Evolutionary conservation across 345 rosid species (phyloP).

Genomic region (Dipteronia sinensis): DNA sequence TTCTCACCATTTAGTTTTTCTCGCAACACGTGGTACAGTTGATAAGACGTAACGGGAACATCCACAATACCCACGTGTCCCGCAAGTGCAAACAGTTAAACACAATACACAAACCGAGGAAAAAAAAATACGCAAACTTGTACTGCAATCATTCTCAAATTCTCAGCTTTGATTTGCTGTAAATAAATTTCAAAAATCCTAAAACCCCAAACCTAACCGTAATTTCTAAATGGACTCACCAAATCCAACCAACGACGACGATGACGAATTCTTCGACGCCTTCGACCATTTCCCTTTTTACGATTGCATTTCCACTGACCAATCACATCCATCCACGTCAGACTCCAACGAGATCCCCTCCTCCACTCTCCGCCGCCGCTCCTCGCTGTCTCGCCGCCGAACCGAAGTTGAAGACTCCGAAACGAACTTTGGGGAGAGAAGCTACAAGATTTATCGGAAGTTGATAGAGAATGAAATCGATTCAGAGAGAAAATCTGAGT

Average conservation of each 20-base stretch:
- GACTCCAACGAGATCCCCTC: slow-evolving; percentile 20
- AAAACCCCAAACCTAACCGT: not conserved
- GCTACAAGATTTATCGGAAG: slow-evolving; percentile 22
- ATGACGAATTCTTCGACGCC: slow-evolving; percentile 57
- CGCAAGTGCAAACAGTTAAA: too few relatives aligned
- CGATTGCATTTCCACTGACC: slow-evolving; percentile 40
- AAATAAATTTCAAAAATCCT: not conserved
- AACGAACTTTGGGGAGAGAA: slow-evolving; percentile 23
- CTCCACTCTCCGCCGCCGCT: slow-evolving; percentile 40
- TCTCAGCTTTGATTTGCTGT: not conserved
- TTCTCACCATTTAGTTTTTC: too few relatives aligned
- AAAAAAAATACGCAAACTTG: not conserved
- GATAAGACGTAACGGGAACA: too few relatives aligned
- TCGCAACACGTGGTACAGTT: too few relatives aligned
- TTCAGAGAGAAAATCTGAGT: slow-evolving; percentile 25
- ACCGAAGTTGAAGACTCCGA: not conserved
- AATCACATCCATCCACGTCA: slow-evolving; percentile 35
- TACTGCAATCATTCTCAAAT: not conserved
- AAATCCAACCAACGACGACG: slow-evolving; percentile 17
- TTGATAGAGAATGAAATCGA: slow-evolving; percentile 33
- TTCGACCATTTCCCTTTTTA: slow-evolving; percentile 54
- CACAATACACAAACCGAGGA: too few relatives aligned
- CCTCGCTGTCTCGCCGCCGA: slow-evolving; percentile 17
- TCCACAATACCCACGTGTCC: too few relatives aligned
- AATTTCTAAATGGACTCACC: slow-evolving; percentile 36